Percentiles rank a stretch among this genome's conserved stretches.
Evolutionary conservation across 1,139 yeast genomes (phyloP).

Genomic region (Kurtzmaniella quercitrusa): DNA sequence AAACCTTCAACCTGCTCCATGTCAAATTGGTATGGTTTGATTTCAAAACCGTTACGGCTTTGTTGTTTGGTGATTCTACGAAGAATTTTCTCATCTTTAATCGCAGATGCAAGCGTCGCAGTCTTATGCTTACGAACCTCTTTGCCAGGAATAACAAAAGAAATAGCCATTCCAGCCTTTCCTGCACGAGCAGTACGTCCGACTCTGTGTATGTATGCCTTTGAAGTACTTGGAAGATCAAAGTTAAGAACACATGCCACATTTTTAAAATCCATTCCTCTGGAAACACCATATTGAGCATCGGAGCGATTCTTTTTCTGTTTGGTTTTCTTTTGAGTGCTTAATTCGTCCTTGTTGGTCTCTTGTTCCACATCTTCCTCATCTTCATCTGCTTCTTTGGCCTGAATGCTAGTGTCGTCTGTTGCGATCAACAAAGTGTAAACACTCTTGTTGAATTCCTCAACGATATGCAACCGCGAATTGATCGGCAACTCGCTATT

Average conservation of each 20-base stretch:
- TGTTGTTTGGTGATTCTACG: slow-evolving; percentile 76
- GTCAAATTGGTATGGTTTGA: slow-evolving; percentile 85
- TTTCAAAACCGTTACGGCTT: slow-evolving; percentile 64
- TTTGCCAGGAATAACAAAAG: slow-evolving; percentile 81
- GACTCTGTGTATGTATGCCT: slow-evolving; percentile 87
- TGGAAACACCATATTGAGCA: slow-evolving; percentile 86
- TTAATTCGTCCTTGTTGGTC: slow-evolving; percentile 9
- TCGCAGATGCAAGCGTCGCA: slow-evolving; percentile 67
- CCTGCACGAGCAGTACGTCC: slow-evolving; percentile 99
- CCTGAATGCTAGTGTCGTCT: slow-evolving; percentile 70
- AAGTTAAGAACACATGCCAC: slow-evolving; percentile 96
- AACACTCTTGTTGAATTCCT: slow-evolving; percentile 88
- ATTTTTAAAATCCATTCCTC: slow-evolving; percentile 95
- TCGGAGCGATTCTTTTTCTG: slow-evolving; percentile 45
- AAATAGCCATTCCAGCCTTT: slow-evolving; percentile 89
- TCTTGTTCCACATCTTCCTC: slow-evolving; percentile 34
- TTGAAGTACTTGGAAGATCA: slow-evolving; percentile 88
- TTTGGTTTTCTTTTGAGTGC: slow-evolving; percentile 9
- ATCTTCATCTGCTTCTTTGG: slow-evolving; percentile 46
- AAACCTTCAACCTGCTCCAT: slow-evolving; percentile 92
- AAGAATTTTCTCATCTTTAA: slow-evolving; percentile 82
- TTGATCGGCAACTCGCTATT: slow-evolving; percentile 92
- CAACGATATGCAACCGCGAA: slow-evolving; percentile 91
- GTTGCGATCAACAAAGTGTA: slow-evolving; percentile 90
- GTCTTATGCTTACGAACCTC: slow-evolving; percentile 89